phyloP scores from a whole-genome alignment of 108 stramenopile species.

The Fistulifera solaris region DNA sequence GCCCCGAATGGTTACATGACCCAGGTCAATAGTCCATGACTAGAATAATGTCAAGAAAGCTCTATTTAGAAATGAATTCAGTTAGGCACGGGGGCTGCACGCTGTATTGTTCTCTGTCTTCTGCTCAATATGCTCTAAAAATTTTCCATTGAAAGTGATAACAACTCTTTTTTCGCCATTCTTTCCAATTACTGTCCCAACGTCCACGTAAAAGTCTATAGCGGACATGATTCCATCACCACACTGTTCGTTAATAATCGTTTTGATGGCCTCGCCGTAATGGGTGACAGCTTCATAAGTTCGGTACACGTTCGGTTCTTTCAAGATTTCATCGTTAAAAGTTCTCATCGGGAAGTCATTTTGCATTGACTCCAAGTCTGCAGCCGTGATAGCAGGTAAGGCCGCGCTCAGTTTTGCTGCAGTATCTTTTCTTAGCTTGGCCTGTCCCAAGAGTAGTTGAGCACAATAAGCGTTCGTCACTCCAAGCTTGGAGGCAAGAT shows the following conservation, averaged over 20 bases:
- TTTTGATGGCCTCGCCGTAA: conserved; percentile 60
- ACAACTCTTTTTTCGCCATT: conserved; percentile 69
- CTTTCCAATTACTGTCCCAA: conserved; percentile 52
- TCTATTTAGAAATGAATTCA: no score
- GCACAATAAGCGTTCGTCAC: conserved; percentile 72
- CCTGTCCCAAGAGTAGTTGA: conserved; percentile 57
- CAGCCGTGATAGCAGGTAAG: conserved; percentile 24
- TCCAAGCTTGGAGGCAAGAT: conserved; percentile 38
- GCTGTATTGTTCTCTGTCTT: conserved; percentile 38
- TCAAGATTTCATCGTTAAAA: conserved; percentile 45
- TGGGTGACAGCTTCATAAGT: conserved; percentile 64
- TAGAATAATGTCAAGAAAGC: no score
- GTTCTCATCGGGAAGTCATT: conserved; percentile 33
- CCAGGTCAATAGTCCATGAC: no score
- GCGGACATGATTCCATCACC: conserved; percentile 79
- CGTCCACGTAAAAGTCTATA: conserved; percentile 67
- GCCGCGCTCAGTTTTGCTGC: conserved; percentile 41
- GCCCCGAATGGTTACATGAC: no score
- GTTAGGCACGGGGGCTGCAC: conserved; percentile 34
- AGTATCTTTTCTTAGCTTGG: conserved; percentile 39
- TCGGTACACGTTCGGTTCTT: conserved; percentile 67
- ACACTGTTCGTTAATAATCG: conserved; percentile 61
- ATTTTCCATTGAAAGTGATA: conserved; percentile 78
- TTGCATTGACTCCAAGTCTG: conserved; percentile 50
- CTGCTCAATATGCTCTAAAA: conserved; percentile 64